Evolutionary conservation across 768 basidiomycete genomes (phyloP).

Genomic region (Hypsizygus marmoreus): DNA sequence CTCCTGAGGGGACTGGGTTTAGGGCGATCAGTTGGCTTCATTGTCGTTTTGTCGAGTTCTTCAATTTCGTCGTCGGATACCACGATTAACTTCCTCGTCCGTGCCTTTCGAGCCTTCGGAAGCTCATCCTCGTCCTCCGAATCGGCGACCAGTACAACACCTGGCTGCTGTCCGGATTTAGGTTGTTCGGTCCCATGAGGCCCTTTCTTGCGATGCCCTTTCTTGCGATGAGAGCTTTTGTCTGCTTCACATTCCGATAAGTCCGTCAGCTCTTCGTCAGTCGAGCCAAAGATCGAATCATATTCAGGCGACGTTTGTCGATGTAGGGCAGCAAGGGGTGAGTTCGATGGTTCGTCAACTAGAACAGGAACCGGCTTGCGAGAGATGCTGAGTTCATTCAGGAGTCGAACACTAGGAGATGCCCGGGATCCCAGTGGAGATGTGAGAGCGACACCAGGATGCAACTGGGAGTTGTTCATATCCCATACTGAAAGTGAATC

Average conservation of each 20-base stretch:
- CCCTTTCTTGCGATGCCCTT: background rate
- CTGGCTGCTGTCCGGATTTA: no score
- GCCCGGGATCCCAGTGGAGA: conserved; percentile 12
- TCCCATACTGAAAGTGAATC: conserved; percentile 14
- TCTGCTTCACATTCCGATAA: conserved; percentile 18
- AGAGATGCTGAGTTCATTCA: no score
- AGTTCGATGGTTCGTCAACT: background rate
- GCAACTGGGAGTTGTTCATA: conserved; percentile 9
- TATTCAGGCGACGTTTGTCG: conserved; percentile 5
- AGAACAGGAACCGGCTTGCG: no score
- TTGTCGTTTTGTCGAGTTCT: background rate
- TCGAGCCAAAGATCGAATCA: conserved; percentile 23
- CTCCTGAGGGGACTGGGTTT: background rate
- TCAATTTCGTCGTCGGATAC: conserved; percentile 17
- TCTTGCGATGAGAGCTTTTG: background rate
- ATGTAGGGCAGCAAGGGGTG: background rate
- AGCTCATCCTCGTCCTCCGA: conserved; percentile 15
- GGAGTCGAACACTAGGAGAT: conserved; percentile 4
- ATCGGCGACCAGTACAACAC: no score
- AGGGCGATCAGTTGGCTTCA: background rate
- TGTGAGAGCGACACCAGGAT: conserved; percentile 8
- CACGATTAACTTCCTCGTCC: conserved; percentile 9
- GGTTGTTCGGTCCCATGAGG: background rate
- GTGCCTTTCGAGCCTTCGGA: conserved; percentile 4
- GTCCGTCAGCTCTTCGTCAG: conserved; percentile 27